Conservation (phyloP, 371 early-diverging fungal genomes). For the Mortierella sp. region DNA sequence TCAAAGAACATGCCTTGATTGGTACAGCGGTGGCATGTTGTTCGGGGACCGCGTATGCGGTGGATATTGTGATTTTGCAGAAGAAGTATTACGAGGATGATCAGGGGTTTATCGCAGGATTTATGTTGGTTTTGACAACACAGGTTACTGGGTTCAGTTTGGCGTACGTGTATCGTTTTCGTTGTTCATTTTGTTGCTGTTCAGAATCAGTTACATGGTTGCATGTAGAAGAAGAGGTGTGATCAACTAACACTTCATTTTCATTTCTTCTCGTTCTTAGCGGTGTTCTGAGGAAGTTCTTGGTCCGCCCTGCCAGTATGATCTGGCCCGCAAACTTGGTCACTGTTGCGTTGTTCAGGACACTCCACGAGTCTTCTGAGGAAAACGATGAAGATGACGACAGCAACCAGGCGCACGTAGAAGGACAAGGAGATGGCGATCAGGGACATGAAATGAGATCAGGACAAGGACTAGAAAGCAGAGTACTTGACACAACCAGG, state of each 20-base stretch:
- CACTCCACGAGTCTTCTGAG: conserved; percentile 65
- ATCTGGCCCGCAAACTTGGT: conserved; percentile 87
- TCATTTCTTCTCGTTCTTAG: neutral
- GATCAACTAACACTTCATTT: neutral
- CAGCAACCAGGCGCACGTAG: neutral
- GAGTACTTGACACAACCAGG: neutral
- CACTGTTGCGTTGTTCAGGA: conserved; percentile 76
- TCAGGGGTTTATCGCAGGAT: conserved; percentile 70
- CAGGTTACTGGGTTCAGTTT: conserved; percentile 87
- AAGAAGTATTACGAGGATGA: conserved; percentile 72
- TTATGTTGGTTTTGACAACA: conserved; percentile 75
- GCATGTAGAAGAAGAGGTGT: neutral
- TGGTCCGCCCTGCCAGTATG: conserved; percentile 84
- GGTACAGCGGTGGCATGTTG: conserved; percentile 59
- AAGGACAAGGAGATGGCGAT: neutral
- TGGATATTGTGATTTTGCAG: conserved; percentile 81
- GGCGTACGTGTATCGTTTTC: conserved; percentile 51
- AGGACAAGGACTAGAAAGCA: neutral
- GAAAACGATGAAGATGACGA: neutral
- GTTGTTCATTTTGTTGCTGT: neutral
- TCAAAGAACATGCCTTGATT: conserved; percentile 83
- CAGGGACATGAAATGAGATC: neutral
- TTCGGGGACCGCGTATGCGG: conserved; percentile 70
- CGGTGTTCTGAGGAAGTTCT: conserved; percentile 77
- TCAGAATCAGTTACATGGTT: neutral